These are phyloP conservation scores for Phytophthora quininea DNA, from an alignment of 352 stramenopile genomes.

Conservation along the genomic window DNA sequence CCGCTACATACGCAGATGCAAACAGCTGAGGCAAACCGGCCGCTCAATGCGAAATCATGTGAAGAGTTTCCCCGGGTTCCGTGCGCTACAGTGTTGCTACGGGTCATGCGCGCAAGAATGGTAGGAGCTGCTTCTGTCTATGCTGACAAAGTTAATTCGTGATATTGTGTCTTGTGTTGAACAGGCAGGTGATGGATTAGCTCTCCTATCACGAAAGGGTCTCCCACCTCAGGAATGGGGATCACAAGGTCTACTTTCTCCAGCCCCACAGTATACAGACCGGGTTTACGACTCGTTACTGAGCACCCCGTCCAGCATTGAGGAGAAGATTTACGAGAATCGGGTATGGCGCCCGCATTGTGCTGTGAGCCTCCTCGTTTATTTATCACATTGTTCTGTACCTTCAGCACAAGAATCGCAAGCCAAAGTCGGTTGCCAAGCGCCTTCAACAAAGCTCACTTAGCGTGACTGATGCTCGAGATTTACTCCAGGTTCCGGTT, in stretches of 20 bases:
- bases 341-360: slow-evolving; percentile 16
- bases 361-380: too few species aligned
- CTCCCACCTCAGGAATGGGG: slow-evolving; percentile 57
- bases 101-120: slow-evolving; percentile 56
- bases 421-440: slow-evolving; percentile 25
- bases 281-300: slow-evolving; percentile 60
- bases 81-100: slow-evolving; percentile 82
- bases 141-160: too few species aligned
- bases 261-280: slow-evolving; percentile 51
- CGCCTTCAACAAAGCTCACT: slow-evolving; percentile 32
- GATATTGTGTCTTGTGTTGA: background rate
- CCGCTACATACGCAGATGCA: slow-evolving; percentile 61
- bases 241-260: slow-evolving; percentile 45
- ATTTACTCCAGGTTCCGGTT: slow-evolving; percentile 36
- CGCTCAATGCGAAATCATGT: slow-evolving; percentile 44
- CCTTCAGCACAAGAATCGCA: slow-evolving; percentile 29
- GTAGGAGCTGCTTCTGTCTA: slow-evolving; percentile 23
- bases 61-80: slow-evolving; percentile 57
- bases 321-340: slow-evolving; percentile 67
- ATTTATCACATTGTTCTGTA: background rate
- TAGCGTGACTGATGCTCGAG: slow-evolving; percentile 15
- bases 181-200: slow-evolving; percentile 54
- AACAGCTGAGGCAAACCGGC: slow-evolving; percentile 35
- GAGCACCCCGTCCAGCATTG: slow-evolving; percentile 49
- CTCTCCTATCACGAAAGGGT: slow-evolving; percentile 61